Evolutionary conservation across 179 eudicot genomes (phyloP).

Genomic region (Sideroxylon spinosum): DNA sequence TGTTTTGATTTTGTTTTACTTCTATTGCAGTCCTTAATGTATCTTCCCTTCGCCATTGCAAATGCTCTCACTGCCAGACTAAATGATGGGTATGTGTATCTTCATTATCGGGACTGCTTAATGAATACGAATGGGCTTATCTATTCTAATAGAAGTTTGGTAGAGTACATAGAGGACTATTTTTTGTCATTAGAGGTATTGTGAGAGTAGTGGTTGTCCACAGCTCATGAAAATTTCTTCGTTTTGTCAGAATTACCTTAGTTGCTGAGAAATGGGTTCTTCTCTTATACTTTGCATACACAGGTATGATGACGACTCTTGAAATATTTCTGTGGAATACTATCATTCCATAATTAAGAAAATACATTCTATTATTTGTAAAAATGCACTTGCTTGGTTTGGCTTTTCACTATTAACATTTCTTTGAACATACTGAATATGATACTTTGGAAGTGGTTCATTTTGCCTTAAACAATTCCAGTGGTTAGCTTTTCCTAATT

Average conservation of each 20-base stretch:
- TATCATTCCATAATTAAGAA: not conserved
- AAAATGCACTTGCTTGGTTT: not conserved
- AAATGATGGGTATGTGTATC: slow-evolving; percentile 75
- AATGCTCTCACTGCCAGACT: slow-evolving; percentile 84
- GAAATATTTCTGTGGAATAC: not conserved
- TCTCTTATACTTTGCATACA: slow-evolving; percentile 59
- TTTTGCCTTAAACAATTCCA: not conserved
- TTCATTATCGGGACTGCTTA: not conserved
- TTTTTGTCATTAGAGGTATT: not conserved
- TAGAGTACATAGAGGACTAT: not conserved
- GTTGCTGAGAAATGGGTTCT: slow-evolving; percentile 85
- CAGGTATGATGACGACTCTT: slow-evolving; percentile 44
- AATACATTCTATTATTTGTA: not conserved
- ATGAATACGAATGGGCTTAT: not conserved
- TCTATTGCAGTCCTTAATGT: slow-evolving; percentile 69
- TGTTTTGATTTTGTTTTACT: slow-evolving; percentile 10
- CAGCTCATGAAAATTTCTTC: slow-evolving; percentile 9
- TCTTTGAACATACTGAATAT: not conserved
- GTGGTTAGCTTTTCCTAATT: not conserved
- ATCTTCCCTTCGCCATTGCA: slow-evolving; percentile 94
- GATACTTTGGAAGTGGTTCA: not conserved
- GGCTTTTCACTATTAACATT: not conserved
- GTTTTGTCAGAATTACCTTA: slow-evolving; percentile 60
- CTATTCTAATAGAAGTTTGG: not conserved
- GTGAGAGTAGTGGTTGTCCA: not conserved